Evolutionary conservation across 176 grass and related monocot genomes (phyloP).

Genomic region (Oryza australiensis): DNA sequence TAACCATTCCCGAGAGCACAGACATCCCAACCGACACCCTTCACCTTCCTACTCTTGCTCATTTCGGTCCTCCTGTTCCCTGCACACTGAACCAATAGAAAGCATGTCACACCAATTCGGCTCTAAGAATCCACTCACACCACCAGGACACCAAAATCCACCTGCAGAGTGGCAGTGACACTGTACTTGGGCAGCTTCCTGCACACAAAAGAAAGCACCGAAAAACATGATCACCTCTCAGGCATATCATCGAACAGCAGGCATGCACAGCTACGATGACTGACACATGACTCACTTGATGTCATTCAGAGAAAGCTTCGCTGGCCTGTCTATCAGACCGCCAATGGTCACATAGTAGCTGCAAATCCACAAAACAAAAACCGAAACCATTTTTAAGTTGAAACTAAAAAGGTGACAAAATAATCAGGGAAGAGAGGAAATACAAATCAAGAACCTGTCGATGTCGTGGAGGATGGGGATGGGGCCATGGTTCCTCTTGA

Average conservation of each 20-base stretch:
- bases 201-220: neutral
- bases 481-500: conserved; percentile 79
- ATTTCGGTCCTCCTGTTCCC: conserved; percentile 80
- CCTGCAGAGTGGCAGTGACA: conserved; percentile 78
- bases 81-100: conserved; percentile 49
- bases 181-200: conserved; percentile 74
- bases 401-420: neutral
- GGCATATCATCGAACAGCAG: conserved; percentile 1
- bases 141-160: neutral
- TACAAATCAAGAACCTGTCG: neutral
- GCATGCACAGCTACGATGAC: neutral
- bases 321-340: conserved; percentile 47
- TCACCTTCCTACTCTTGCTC: conserved; percentile 65
- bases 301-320: conserved; percentile 52
- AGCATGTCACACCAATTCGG: neutral
- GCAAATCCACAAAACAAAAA: conserved; percentile 11
- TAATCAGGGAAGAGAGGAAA: neutral
- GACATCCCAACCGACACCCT: conserved; percentile 75
- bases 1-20: conserved; percentile 75
- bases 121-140: neutral
- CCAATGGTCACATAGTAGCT: conserved; percentile 57
- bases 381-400: neutral
- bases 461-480: conserved; percentile 68
- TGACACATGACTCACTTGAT: conserved; percentile 46
- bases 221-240: neutral